Conservation (phyloP, 805 yeast genomes). For the Nakazawaea populi region DNA sequence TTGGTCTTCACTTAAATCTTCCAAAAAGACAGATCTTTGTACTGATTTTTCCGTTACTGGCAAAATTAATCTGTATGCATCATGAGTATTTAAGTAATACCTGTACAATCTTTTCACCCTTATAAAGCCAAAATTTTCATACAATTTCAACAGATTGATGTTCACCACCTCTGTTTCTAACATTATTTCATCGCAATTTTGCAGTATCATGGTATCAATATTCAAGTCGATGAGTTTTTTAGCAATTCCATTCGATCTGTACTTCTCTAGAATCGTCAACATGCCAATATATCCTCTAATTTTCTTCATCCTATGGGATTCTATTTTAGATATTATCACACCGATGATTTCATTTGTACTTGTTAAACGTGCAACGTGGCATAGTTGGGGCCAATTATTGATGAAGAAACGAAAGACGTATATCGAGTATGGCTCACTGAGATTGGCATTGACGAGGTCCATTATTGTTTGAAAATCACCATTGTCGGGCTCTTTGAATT, state of each 20-base stretch:
- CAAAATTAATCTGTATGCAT: constrained; percentile 81
- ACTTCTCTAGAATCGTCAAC: constrained; percentile 75
- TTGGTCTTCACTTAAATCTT: not conserved
- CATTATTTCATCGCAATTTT: constrained; percentile 82
- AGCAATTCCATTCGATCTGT: constrained; percentile 81
- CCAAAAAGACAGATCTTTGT: constrained; percentile 48
- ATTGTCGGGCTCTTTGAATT: constrained; percentile 11
- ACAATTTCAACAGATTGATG: constrained; percentile 25
- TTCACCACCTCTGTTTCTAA: constrained; percentile 90
- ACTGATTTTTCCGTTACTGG: constrained; percentile 66
- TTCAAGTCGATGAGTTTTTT: constrained; percentile 58
- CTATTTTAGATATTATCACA: constrained; percentile 77
- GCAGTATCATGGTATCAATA: constrained; percentile 58
- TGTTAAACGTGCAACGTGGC: constrained; percentile 50
- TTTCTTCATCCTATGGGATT: constrained; percentile 66
- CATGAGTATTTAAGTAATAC: constrained; percentile 88
- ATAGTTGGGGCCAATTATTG: constrained; percentile 85
- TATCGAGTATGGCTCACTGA: constrained; percentile 91
- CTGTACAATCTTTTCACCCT: constrained; percentile 58
- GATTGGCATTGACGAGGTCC: constrained; percentile 58
- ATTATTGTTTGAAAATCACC: constrained; percentile 45
- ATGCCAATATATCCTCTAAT: constrained; percentile 92
- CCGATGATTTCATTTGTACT: constrained; percentile 49
- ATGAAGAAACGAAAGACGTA: constrained; percentile 90
- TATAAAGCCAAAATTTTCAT: constrained; percentile 31